These are phyloP conservation scores for Lactifluus subvellereus DNA, from an alignment of 768 basidiomycete species.

Conservation along the genomic window DNA sequence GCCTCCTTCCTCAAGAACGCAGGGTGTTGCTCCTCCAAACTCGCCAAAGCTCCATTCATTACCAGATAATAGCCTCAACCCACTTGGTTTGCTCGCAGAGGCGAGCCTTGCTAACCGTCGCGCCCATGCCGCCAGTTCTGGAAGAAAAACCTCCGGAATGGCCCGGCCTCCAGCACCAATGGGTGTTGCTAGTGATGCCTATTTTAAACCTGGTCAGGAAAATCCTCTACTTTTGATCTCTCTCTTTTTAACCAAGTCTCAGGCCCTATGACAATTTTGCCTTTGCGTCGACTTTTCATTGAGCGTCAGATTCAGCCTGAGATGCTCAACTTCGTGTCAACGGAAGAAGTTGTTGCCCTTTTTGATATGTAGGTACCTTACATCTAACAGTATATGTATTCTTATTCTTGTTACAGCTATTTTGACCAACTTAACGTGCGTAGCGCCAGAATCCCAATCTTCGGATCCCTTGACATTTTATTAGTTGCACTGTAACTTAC, in stretches of 20 bases:
- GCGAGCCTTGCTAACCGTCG: slow-evolving; percentile 74
- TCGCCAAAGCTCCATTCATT: slow-evolving; percentile 88
- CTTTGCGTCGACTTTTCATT: slow-evolving; percentile 75
- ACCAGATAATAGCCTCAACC: slow-evolving; percentile 89
- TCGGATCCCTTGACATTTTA: neutral
- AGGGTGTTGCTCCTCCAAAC: slow-evolving; percentile 34
- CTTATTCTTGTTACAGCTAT: slow-evolving; percentile 41
- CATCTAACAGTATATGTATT: slow-evolving; percentile 9
- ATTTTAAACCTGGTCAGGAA: slow-evolving; percentile 76
- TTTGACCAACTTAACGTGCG: slow-evolving; percentile 73
- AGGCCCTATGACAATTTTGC: slow-evolving; percentile 88
- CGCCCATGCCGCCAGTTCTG: slow-evolving; percentile 39
- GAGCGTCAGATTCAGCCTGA: slow-evolving; percentile 90
- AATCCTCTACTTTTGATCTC: neutral
- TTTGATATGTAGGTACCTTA: slow-evolving; percentile 72
- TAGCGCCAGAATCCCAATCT: slow-evolving; percentile 3
- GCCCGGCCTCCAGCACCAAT: slow-evolving; percentile 37
- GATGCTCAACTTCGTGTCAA: slow-evolving; percentile 82
- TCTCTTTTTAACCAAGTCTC: slow-evolving; percentile 11
- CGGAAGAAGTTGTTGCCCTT: slow-evolving; percentile 85
- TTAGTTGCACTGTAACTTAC: slow-evolving; percentile 72
- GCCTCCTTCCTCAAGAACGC: slow-evolving; percentile 29
- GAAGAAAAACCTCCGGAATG: slow-evolving; percentile 15
- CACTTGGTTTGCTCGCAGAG: slow-evolving; percentile 88
- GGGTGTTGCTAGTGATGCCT: slow-evolving; percentile 80